phyloP scores from a whole-genome alignment of 768 basidiomycete genomes.

The Trametes elegans region DNA sequence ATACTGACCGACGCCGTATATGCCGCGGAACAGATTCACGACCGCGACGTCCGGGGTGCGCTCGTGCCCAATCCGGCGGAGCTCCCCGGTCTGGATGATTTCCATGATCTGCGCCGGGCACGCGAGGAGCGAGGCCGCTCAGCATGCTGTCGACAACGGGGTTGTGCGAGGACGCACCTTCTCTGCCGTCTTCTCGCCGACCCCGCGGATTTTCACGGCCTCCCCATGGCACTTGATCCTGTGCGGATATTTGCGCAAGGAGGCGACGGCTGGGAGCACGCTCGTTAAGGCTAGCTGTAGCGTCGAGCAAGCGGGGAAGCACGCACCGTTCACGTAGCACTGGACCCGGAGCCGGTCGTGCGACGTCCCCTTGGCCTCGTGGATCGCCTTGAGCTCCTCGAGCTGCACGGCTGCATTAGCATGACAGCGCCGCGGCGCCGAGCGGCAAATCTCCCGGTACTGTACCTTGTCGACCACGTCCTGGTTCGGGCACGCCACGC shows the following conservation, averaged over 20 bases:
- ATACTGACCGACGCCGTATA: slow-evolving; percentile 81
- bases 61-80: slow-evolving; percentile 67
- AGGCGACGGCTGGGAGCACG: slow-evolving; percentile 53
- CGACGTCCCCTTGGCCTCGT: slow-evolving; percentile 55
- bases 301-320: not conserved
- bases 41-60: slow-evolving; percentile 59
- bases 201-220: slow-evolving; percentile 55
- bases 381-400: slow-evolving; percentile 61
- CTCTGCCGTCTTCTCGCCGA: slow-evolving; percentile 72
- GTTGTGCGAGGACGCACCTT: too few relatives aligned
- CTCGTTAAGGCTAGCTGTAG: not conserved
- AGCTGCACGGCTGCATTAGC: slow-evolving; percentile 41
- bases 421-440: not conserved
- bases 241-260: slow-evolving; percentile 51
- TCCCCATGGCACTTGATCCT: slow-evolving; percentile 59
- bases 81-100: slow-evolving; percentile 71
- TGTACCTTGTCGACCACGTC: slow-evolving; percentile 70
- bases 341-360: slow-evolving; percentile 70
- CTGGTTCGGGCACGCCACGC: slow-evolving; percentile 59
- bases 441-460: not conserved
- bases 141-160: not conserved
- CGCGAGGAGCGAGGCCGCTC: not conserved
- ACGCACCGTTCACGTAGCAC: slow-evolving; percentile 66
- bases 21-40: slow-evolving; percentile 63
- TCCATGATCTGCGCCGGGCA: slow-evolving; percentile 63